Evolutionary conservation across 306 rosid genomes (phyloP).

Genomic region (Vigna trinervia): DNA sequence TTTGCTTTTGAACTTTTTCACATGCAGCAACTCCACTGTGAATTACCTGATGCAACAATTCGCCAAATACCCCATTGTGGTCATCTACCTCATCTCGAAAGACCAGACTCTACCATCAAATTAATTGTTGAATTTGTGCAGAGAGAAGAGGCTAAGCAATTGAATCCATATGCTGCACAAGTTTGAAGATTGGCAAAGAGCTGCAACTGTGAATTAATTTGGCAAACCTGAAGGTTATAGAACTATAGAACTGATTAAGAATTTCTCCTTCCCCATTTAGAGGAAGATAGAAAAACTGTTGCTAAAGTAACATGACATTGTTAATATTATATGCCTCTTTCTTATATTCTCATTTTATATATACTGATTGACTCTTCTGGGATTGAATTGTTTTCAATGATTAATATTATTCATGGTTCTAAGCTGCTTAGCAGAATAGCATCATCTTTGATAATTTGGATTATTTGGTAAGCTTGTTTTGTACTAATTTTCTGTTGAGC

Average conservation of each 20-base stretch:
- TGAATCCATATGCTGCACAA: slow-evolving; percentile 42
- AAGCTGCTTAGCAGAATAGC: background rate
- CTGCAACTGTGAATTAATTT: background rate
- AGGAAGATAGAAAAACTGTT: slow-evolving; percentile 26
- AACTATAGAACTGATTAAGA: slow-evolving; percentile 28
- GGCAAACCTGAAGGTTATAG: slow-evolving; percentile 22
- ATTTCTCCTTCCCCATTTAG: slow-evolving; percentile 38
- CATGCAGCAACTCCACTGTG: slow-evolving; percentile 83
- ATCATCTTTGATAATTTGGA: background rate
- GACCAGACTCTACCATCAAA: slow-evolving; percentile 66
- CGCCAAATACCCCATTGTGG: slow-evolving; percentile 84
- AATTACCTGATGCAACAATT: slow-evolving; percentile 72
- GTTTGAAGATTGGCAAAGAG: slow-evolving; percentile 17
- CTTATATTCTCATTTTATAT: background rate
- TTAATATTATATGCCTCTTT: background rate
- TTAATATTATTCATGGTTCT: background rate
- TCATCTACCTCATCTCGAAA: slow-evolving; percentile 91
- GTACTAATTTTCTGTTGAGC: too few relatives aligned
- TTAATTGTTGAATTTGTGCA: slow-evolving; percentile 69
- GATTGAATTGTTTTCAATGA: slow-evolving; percentile 13
- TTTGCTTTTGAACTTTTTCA: slow-evolving; percentile 19
- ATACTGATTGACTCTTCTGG: background rate
- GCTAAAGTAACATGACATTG: slow-evolving; percentile 21
- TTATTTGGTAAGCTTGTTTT: too few relatives aligned
- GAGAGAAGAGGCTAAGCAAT: slow-evolving; percentile 50